Percentiles rank a stretch among this genome's conserved stretches.
Conservation (phyloP, 2,329 filamentous ascomycete species). For the Phyllachora maydis region DNA sequence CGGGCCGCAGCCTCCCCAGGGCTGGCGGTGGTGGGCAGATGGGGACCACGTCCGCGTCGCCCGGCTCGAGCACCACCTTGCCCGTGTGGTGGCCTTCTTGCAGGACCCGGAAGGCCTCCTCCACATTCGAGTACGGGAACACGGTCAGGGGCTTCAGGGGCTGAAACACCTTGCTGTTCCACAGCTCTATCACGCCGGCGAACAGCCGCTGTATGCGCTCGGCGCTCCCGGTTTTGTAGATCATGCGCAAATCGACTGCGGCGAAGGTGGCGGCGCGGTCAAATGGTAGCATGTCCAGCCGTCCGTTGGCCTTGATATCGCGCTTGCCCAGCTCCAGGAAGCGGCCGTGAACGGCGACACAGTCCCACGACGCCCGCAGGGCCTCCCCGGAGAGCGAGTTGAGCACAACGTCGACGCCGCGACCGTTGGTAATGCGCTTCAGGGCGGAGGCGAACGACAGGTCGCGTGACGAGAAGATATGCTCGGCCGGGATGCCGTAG, state of each 20-base stretch:
- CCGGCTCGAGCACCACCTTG: constrained; percentile 10
- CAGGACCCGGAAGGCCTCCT: constrained; percentile 12
- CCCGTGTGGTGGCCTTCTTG: constrained; percentile 13
- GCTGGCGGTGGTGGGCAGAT: neutral
- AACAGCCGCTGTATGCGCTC: neutral
- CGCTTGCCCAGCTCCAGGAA: constrained; percentile 5
- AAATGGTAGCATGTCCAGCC: constrained; percentile 3
- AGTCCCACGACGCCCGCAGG: constrained; percentile 15
- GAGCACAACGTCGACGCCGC: constrained; percentile 13
- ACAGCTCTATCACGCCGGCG: neutral
- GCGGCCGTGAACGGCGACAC: constrained; percentile 2
- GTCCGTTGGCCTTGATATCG: constrained; percentile 2
- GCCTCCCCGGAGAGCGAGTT: constrained; percentile 19
- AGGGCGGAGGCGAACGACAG: constrained; percentile 9
- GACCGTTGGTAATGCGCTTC: constrained; percentile 6
- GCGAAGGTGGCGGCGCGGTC: constrained; percentile 1
- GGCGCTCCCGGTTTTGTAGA: neutral
- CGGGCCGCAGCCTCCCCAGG: constrained; percentile 1
- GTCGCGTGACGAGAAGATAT: constrained; percentile 11
- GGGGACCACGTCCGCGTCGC: neutral
- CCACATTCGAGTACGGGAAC: constrained; percentile 3
- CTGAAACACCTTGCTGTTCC: neutral
- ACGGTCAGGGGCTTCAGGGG: neutral
- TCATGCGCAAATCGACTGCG: constrained; percentile 1
- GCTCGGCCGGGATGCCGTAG: constrained; percentile 13